Conservation (phyloP, 1,139 yeast genomes). For the Pichia sp. region DNA sequence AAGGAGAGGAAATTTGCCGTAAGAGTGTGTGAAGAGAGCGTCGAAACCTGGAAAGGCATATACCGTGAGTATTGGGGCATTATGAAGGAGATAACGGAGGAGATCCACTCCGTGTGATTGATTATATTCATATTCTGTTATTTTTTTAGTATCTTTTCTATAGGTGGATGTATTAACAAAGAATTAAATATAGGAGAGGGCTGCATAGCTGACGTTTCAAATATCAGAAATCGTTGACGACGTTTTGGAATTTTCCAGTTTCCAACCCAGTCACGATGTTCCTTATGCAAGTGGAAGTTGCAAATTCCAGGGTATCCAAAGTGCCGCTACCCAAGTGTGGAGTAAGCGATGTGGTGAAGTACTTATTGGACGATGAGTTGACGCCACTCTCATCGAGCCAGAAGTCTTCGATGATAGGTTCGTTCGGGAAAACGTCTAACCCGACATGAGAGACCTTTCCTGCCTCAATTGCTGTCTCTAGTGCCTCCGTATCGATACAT, state of each 20-base stretch:
- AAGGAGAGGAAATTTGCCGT: slow-evolving; percentile 9
- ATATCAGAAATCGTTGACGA: slow-evolving; percentile 7
- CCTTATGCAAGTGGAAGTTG: slow-evolving; percentile 45
- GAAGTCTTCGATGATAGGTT: slow-evolving; percentile 49
- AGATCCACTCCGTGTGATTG: not conserved
- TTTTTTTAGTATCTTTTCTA: not conserved
- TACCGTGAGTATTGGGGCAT: slow-evolving; percentile 23
- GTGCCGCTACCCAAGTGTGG: slow-evolving; percentile 82
- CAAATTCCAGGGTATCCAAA: slow-evolving; percentile 43
- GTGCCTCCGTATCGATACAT: slow-evolving; percentile 67
- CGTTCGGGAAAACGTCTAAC: slow-evolving; percentile 72
- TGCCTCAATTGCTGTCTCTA: slow-evolving; percentile 59
- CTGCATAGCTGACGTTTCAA: too few relatives aligned
- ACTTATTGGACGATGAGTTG: slow-evolving; percentile 8
- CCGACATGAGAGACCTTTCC: slow-evolving; percentile 76
- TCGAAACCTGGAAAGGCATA: slow-evolving; percentile 28
- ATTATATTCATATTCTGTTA: not conserved
- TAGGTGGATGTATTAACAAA: not conserved
- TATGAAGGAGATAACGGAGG: not conserved
- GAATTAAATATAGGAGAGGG: too few relatives aligned
- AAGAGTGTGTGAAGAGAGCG: slow-evolving; percentile 15
- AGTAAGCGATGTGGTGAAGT: slow-evolving; percentile 48
- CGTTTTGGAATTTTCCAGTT: slow-evolving; percentile 28
- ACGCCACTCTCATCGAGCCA: slow-evolving; percentile 13
- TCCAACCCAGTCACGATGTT: slow-evolving; percentile 43